phyloP scores from a whole-genome alignment of 1,139 yeast genomes.

The Spencermartinsiella ligniputridi region DNA sequence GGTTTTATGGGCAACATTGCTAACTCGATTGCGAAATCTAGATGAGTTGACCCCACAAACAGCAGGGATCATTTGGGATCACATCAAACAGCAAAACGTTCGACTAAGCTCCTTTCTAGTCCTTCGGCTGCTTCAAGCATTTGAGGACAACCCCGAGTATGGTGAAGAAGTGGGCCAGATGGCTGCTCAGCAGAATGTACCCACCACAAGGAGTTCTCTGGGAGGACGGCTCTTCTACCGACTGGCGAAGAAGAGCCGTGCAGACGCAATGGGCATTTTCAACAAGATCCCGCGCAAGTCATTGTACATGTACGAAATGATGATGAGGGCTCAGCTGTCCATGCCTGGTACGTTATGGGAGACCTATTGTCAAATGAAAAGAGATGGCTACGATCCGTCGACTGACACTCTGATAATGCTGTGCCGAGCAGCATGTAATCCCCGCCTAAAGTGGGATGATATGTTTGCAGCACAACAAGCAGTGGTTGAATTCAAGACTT shows the following conservation, averaged over 20 bases:
- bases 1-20: slow-evolving; percentile 25
- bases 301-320: slow-evolving; percentile 12
- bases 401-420: slow-evolving; percentile 20
- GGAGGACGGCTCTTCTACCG: not conserved
- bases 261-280: not conserved
- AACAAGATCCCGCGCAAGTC: not conserved
- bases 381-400: slow-evolving; percentile 25
- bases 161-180: not conserved
- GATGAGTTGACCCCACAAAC: slow-evolving; percentile 20
- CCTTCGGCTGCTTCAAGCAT: slow-evolving; percentile 20
- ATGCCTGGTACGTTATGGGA: slow-evolving; percentile 26
- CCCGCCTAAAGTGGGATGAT: slow-evolving; percentile 41
- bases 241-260: not conserved
- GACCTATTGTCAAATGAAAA: slow-evolving; percentile 21
- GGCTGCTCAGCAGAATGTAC: not conserved
- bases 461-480: slow-evolving; percentile 59
- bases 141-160: slow-evolving; percentile 7
- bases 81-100: slow-evolving; percentile 13
- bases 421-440: slow-evolving; percentile 27
- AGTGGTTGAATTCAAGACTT: slow-evolving; percentile 49
- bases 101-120: slow-evolving; percentile 19
- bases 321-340: slow-evolving; percentile 18
- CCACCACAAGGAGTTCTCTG: not conserved
- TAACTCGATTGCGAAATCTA: slow-evolving; percentile 19
- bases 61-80: slow-evolving; percentile 24